Evolutionary conservation across 176 grass and related monocot genomes (phyloP), one percentile per base, ranked within the genome.

Genomic region (Aegilops umbellulata): DNA sequence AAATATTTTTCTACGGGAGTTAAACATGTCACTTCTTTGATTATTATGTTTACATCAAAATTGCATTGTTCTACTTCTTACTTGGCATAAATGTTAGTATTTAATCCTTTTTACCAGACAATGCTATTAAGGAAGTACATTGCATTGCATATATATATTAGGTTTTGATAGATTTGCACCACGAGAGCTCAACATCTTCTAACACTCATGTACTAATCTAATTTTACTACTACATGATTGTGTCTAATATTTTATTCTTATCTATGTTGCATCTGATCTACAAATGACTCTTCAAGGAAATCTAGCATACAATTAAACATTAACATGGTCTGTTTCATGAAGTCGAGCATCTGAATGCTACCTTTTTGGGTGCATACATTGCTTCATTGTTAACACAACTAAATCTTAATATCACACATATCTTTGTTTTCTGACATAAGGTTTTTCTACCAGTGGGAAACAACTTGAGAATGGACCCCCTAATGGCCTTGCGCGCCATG

Each of bases 391-490:
- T 27, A 79, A 38, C 4, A 79, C 60, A 35, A 24, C 60, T 2
- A 86, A 55, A 39, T 16, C 1, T 32, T 20, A 15, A 68, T 2
- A n/a, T 60, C 46, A 46, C 7, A 72, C 7, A 73, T 13, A 29
- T 5, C 3, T 27, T 9, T 64, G 17, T n/a, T 47, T 19, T 22
- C 75, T 80, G 71, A 87, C 60, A 22, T 41, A 47, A 81, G 14
- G 83, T 87, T 10, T 65, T n/a, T 92, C 13, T 86, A 32, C 39
- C 44, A 88, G 85, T 88, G 71, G 58, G 32, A 93, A 88, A 64
- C 78, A 82, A 7, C n/a, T 72, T 34, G 74, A 78, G 60, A 82
- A 83, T 67, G 89, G 36, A 82, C 44, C n/a, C 22, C 23, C 20
- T 68, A 91, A 93, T 79, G 65, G 74, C 4, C 38, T 87, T 80